A percentile compares a stretch with the other conserved stretches of the same genome.
These are phyloP conservation scores for Fomitopsis betulina DNA, from an alignment of 1,284 basidiomycete species.

Conservation along the genomic window DNA sequence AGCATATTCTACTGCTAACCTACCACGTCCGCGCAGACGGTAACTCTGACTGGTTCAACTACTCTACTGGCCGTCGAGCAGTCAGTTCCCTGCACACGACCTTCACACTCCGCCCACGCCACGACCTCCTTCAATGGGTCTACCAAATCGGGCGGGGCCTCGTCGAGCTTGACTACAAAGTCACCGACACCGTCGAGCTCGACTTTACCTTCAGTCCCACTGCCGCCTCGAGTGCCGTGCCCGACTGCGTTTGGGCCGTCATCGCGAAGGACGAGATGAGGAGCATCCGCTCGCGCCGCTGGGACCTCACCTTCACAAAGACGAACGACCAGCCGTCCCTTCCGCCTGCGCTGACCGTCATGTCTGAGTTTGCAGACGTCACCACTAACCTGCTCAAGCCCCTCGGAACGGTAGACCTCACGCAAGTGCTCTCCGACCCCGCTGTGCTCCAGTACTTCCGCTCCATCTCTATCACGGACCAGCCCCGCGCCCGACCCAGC, in stretches of 20 bases:
- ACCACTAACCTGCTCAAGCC: constrained; percentile 77
- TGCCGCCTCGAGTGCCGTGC: constrained; percentile 28
- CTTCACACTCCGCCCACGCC: constrained; percentile 74
- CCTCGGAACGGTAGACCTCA: constrained; percentile 46
- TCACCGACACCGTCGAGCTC: constrained; percentile 65
- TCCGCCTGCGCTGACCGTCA: constrained; percentile 59
- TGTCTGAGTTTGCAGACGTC: constrained; percentile 81
- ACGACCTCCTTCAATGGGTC: constrained; percentile 69
- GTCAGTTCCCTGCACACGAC: constrained; percentile 75
- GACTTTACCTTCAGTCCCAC: constrained; percentile 70
- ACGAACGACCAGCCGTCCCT: constrained; percentile 63
- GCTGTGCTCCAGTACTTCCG: constrained; percentile 72
- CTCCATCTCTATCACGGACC: constrained; percentile 80
- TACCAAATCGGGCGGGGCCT: constrained; percentile 60
- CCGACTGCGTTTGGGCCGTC: constrained; percentile 80
- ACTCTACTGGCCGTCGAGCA: constrained; percentile 80
- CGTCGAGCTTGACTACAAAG: constrained; percentile 71
- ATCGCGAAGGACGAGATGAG: constrained; percentile 76
- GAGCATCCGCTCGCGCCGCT: constrained; percentile 65
- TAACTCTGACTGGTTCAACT: constrained; percentile 75
- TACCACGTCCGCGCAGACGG: constrained; percentile 47
- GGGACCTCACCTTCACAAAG: constrained; percentile 84
- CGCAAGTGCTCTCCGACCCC: constrained; percentile 57
- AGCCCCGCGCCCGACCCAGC: constrained; percentile 66
- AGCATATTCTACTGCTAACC: neutral